A percentile compares a stretch with the other conserved stretches of the same genome.
phyloP scores from a whole-genome alignment of 768 basidiomycete genomes.

The Myochromella boudieri region DNA sequence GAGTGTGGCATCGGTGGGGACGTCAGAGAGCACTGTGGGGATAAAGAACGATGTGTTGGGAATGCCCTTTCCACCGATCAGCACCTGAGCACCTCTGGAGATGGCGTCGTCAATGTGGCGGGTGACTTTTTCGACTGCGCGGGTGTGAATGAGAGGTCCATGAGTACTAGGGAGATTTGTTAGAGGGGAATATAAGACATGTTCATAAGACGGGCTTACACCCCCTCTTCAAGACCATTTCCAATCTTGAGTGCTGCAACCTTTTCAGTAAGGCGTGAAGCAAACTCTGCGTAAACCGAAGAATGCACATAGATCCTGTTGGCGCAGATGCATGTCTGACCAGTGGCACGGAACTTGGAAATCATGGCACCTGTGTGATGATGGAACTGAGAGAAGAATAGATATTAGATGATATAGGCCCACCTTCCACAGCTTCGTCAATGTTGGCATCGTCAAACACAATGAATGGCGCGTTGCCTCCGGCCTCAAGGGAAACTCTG shows the following conservation, averaged over 20 bases:
- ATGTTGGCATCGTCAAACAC: slow-evolving; percentile 97
- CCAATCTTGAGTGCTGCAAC: slow-evolving; percentile 87
- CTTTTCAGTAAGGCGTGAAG: slow-evolving; percentile 79
- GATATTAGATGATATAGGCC: slow-evolving; percentile 13
- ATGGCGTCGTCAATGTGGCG: slow-evolving; percentile 89
- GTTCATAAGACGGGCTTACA: slow-evolving; percentile 44
- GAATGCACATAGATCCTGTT: slow-evolving; percentile 95
- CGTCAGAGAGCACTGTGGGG: slow-evolving; percentile 89
- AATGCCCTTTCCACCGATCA: slow-evolving; percentile 82
- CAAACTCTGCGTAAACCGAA: slow-evolving; percentile 89
- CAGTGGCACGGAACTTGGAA: slow-evolving; percentile 79
- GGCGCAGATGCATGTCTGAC: slow-evolving; percentile 86
- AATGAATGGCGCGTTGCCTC: slow-evolving; percentile 95
- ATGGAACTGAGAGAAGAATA: background rate
- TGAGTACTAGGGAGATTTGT: slow-evolving; percentile 63
- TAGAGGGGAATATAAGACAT: background rate
- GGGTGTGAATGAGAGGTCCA: slow-evolving; percentile 89
- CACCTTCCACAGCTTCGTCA: slow-evolving; percentile 86
- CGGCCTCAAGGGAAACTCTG: slow-evolving; percentile 78
- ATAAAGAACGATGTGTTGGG: slow-evolving; percentile 68
- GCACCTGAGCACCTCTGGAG: slow-evolving; percentile 78
- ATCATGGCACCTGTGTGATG: slow-evolving; percentile 54
- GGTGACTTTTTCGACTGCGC: slow-evolving; percentile 83
- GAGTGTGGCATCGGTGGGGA: slow-evolving; percentile 64
- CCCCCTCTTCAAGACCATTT: slow-evolving; percentile 75